These are phyloP conservation scores for Phlebiopsis gigantea DNA, from an alignment of 768 basidiomycete species.

Conservation along the genomic window DNA sequence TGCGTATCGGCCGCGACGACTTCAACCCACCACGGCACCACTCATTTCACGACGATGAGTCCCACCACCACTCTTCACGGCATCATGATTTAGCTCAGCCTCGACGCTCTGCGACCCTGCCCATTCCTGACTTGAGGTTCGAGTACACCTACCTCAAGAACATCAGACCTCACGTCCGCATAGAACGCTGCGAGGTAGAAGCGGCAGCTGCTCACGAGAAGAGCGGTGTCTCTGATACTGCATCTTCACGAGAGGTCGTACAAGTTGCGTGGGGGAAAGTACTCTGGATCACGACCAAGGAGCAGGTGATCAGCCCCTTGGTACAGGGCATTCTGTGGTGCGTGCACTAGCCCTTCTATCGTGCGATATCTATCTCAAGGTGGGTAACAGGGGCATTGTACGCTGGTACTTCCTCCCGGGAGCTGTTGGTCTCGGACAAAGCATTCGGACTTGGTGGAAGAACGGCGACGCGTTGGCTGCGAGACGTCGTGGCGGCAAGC, in stretches of 20 bases:
- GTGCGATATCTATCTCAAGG: not conserved
- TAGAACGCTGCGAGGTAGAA: slow-evolving; percentile 21
- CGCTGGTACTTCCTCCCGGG: not conserved
- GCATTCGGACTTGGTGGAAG: slow-evolving; percentile 9
- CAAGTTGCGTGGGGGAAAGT: slow-evolving; percentile 50
- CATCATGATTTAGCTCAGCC: not conserved
- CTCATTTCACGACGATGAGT: not conserved
- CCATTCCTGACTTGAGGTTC: slow-evolving; percentile 72
- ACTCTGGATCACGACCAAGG: slow-evolving; percentile 57
- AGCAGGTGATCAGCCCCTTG: slow-evolving; percentile 65
- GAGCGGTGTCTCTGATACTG: slow-evolving; percentile 27
- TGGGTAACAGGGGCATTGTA: slow-evolving; percentile 3
- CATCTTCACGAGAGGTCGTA: slow-evolving; percentile 21
- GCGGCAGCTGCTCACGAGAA: slow-evolving; percentile 6
- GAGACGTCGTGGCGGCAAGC: slow-evolving; percentile 1
- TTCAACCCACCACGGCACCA: not conserved
- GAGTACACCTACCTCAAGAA: slow-evolving; percentile 67
- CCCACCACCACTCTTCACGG: not conserved
- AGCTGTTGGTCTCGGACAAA: not conserved
- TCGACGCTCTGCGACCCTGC: slow-evolving; percentile 22
- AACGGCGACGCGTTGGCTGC: slow-evolving; percentile 1
- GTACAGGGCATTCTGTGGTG: slow-evolving; percentile 66
- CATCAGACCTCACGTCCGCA: slow-evolving; percentile 45
- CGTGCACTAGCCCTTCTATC: slow-evolving; percentile 18
- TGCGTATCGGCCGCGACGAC: slow-evolving; percentile 3